Evolutionary conservation across 192 early-diverging fungal genomes (phyloP).

Genomic region (Rhizophagus prolifer): DNA sequence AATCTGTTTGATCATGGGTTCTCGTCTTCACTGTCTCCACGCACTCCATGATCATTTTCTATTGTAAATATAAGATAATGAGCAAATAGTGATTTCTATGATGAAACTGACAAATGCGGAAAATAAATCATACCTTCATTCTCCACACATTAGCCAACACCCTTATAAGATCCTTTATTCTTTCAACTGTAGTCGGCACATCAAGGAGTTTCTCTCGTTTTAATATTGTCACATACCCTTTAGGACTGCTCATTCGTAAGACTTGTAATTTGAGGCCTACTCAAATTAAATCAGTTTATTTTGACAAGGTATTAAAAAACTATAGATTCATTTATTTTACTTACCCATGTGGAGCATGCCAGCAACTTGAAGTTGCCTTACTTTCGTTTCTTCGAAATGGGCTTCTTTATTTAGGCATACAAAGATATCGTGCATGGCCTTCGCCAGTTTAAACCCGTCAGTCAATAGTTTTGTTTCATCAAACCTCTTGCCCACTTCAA

Average conservation of each 20-base stretch:
- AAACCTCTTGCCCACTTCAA: slow-evolving; percentile 29
- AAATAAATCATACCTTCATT: too few relatives aligned
- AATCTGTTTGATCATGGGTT: slow-evolving; percentile 11
- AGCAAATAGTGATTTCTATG: slow-evolving; percentile 20
- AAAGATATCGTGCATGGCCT: slow-evolving; percentile 31
- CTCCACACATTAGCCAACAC: slow-evolving; percentile 19
- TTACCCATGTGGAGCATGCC: slow-evolving; percentile 24
- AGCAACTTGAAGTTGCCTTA: slow-evolving; percentile 15
- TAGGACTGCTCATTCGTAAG: too few relatives aligned
- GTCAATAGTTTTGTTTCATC: slow-evolving; percentile 19
- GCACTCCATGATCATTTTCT: slow-evolving; percentile 25
- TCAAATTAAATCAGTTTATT: slow-evolving; percentile 26
- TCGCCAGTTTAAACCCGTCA: slow-evolving; percentile 24
- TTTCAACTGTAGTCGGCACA: slow-evolving; percentile 7
- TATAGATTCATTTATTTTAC: slow-evolving; percentile 19
- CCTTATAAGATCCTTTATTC: slow-evolving; percentile 15
- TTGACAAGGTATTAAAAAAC: slow-evolving; percentile 5
- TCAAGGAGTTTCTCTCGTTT: slow-evolving; percentile 22
- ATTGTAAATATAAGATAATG: too few relatives aligned
- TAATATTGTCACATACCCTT: too few relatives aligned
- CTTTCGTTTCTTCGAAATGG: slow-evolving; percentile 11
- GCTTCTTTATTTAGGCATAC: slow-evolving; percentile 20
- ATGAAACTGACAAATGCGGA: background rate
- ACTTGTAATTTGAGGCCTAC: slow-evolving; percentile 27
- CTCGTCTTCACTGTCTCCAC: slow-evolving; percentile 21